Percentiles rank a stretch among this genome's conserved stretches.
Conservation (phyloP, 345 rosid species). For the Camelina sativa region DNA sequence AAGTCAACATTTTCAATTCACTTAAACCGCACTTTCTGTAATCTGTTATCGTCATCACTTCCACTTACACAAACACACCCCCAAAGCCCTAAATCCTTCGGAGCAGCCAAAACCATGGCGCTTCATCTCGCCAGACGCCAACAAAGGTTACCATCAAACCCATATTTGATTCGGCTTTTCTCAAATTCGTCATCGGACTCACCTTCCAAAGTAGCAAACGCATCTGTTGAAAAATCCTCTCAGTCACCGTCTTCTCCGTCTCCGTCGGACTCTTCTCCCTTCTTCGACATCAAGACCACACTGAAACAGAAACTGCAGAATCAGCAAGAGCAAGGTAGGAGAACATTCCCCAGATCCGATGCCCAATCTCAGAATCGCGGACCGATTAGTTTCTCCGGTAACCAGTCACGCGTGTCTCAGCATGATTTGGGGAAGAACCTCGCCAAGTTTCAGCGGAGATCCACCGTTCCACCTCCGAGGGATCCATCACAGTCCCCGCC, state of each 20-base stretch:
- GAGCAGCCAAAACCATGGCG: constrained; percentile 51
- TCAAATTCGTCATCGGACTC: constrained; percentile 52
- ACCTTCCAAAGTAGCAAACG: constrained; percentile 26
- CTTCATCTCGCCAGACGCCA: constrained; percentile 51
- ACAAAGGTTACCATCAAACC: constrained; percentile 44
- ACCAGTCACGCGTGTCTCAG: constrained; percentile 27
- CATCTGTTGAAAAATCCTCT: constrained; percentile 31
- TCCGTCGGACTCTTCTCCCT: constrained; percentile 31
- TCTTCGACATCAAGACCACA: constrained; percentile 57
- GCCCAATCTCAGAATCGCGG: constrained; percentile 26
- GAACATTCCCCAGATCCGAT: constrained; percentile 26
- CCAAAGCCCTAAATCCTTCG: constrained; percentile 37
- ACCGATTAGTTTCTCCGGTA: constrained; percentile 8
- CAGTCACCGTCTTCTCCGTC: constrained; percentile 24
- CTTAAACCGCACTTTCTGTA: constrained; percentile 8
- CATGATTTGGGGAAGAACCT: constrained; percentile 58
- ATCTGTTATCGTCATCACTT: constrained; percentile 19
- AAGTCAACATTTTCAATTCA: constrained; percentile 28
- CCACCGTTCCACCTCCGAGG: constrained; percentile 45
- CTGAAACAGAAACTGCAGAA: constrained; percentile 44
- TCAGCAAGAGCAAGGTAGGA: constrained; percentile 19
- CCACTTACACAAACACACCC: background rate
- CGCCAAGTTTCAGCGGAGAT: constrained; percentile 55
- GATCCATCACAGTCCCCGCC: constrained; percentile 32
- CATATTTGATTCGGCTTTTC: constrained; percentile 51